Evolutionary conservation across 768 basidiomycete genomes (phyloP), one percentile per base, ranked within the genome.

Genomic region (Boletus insuetus): DNA sequence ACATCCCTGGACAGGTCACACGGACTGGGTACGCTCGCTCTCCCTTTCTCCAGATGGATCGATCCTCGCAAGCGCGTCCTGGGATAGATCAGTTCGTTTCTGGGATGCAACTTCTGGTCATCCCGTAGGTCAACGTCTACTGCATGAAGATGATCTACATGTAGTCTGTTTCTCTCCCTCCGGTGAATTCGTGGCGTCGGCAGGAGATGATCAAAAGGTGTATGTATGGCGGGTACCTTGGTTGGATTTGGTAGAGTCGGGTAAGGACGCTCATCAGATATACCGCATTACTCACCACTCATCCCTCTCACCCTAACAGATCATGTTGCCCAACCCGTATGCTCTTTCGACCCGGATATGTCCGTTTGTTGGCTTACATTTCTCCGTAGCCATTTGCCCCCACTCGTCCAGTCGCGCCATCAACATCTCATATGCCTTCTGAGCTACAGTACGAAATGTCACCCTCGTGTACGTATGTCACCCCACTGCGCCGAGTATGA

Each of bases 51-150:
- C 49, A 0, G 45, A 53, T 12, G 61, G 56, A 7, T 24, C 22
- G 0, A 53, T 41, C 22, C 41, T 62, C 14, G 61, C 61, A 2
- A 62, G 60, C 14, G 48, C 41, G 3, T 61, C 61, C 2, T 2
- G 0, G 4, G 60, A 62, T 47, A 0, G 16, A 3, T 42, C 53
- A 0, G 10, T 62, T 31, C 44, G 61, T 17, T 46, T 62, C 38
- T 62, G 60, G 61, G 14, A 55, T 7, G 2, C 45, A 11, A 10
- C 41, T 1, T 49, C 39, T 22, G 55, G 59, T 1, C 0, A 14
- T 16, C 38, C 47, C 0, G 3, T 62, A 2, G 50, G 22, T 16
- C 20, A 44, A n/a, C 24, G 10, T 32, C 26, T 56, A n/a, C 49
- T 20, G 5, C 42, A 46, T 19, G 2, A 10, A 1, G 11, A 9